These are phyloP conservation scores for Solanum chiquidenum DNA, from an alignment of 257 asterid species.

Conservation along the genomic window DNA sequence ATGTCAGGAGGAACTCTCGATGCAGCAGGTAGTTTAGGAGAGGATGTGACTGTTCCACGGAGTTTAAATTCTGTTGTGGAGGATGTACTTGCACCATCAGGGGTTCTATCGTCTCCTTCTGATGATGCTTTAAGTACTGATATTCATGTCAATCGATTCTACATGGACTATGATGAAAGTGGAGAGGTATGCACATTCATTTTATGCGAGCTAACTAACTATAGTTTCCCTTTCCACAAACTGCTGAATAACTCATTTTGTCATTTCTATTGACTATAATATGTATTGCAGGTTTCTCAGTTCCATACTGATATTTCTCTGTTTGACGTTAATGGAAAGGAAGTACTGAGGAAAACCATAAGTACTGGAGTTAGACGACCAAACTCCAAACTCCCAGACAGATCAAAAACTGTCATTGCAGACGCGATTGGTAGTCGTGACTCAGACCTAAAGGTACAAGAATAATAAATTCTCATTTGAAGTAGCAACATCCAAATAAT, in stretches of 20 bases:
- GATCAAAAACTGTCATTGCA: slow-evolving; percentile 37
- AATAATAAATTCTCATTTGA: not conserved
- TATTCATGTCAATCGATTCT: slow-evolving; percentile 54
- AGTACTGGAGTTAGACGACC: slow-evolving; percentile 74
- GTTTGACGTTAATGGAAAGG: slow-evolving; percentile 69
- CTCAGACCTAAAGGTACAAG: slow-evolving; percentile 66
- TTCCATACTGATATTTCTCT: slow-evolving; percentile 77
- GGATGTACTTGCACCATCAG: slow-evolving; percentile 50
- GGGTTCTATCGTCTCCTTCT: slow-evolving; percentile 64
- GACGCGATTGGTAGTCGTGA: slow-evolving; percentile 76
- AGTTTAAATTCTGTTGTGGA: slow-evolving; percentile 74
- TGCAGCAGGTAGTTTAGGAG: slow-evolving; percentile 75
- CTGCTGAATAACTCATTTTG: not conserved
- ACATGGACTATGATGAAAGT: slow-evolving; percentile 68
- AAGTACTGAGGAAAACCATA: slow-evolving; percentile 67
- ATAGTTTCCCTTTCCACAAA: not conserved
- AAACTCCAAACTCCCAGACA: slow-evolving; percentile 76
- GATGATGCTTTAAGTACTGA: slow-evolving; percentile 11
- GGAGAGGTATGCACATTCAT: slow-evolving; percentile 56
- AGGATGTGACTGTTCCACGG: slow-evolving; percentile 77
- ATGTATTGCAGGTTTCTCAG: slow-evolving; percentile 56
- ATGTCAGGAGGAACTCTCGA: slow-evolving; percentile 92
- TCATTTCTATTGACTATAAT: slow-evolving; percentile 9
- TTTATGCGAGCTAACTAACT: not conserved
- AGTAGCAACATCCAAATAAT: not conserved